A percentile compares a stretch with the other conserved stretches of the same genome.
Conservation (phyloP, 164 flowering plant genomes). For the Stephania japonica region DNA sequence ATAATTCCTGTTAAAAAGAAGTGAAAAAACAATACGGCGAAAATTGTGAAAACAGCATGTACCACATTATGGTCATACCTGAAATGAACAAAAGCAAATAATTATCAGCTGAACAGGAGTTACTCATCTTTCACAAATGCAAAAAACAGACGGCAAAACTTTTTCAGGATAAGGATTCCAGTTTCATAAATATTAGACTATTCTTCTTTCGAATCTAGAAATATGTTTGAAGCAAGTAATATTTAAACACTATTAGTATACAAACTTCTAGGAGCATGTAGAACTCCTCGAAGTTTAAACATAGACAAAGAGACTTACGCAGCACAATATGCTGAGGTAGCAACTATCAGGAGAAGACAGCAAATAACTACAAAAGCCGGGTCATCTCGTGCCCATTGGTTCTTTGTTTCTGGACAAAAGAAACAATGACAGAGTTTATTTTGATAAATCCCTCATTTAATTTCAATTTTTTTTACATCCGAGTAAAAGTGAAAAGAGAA, state of each 20-base stretch:
- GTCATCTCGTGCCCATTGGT: constrained; percentile 99
- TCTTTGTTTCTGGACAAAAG: constrained; percentile 83
- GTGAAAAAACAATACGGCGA: constrained; percentile 73
- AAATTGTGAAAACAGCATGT: constrained; percentile 75
- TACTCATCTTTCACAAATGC: background rate
- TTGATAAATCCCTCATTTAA: background rate
- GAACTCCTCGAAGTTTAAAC: background rate
- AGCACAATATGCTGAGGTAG: constrained; percentile 84
- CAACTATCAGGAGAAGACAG: constrained; percentile 79
- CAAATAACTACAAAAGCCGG: constrained; percentile 97
- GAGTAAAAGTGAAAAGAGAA: background rate
- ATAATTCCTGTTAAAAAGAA: constrained; percentile 65
- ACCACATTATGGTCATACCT: constrained; percentile 83
- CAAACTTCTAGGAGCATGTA: background rate
- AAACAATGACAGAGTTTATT: constrained; percentile 7
- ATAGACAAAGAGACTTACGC: constrained; percentile 57
- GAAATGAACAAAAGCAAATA: constrained; percentile 22
- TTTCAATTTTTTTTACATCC: background rate
- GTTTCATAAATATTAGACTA: background rate
- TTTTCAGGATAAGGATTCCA: background rate
- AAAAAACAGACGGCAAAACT: background rate
- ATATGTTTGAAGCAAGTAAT: background rate
- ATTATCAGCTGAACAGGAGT: background rate
- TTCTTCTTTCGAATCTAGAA: background rate
- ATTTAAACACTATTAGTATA: background rate